Percentiles rank a stretch among this genome's conserved stretches.
Evolutionary conservation across 2,329 filamentous ascomycete species (phyloP).

Genomic region (Penicillium sumatraense): DNA sequence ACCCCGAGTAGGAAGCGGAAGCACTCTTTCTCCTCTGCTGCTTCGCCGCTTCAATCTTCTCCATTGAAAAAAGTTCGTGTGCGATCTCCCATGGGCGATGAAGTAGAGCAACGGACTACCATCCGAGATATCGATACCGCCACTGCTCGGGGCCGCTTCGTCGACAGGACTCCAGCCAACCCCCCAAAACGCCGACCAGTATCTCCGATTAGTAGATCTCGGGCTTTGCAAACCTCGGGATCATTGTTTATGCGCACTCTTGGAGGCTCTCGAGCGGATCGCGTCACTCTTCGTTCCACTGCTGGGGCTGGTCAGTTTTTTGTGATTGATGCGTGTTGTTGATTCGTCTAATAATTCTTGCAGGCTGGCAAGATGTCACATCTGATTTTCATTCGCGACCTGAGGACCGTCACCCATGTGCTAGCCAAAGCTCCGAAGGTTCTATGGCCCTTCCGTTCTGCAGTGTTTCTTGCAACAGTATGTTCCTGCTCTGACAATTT

Average conservation of each 20-base stretch:
- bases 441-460: slow-evolving; percentile 66
- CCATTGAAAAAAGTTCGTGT: slow-evolving; percentile 50
- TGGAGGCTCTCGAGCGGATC: slow-evolving; percentile 33
- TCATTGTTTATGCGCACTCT: slow-evolving; percentile 46
- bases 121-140: slow-evolving; percentile 34
- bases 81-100: slow-evolving; percentile 35
- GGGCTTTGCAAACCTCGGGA: slow-evolving; percentile 41
- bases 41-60: slow-evolving; percentile 56
- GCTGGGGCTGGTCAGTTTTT: slow-evolving; percentile 41
- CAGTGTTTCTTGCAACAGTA: slow-evolving; percentile 68
- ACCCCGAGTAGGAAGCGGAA: slow-evolving; percentile 53
- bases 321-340: background rate
- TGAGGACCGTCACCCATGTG: slow-evolving; percentile 57
- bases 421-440: slow-evolving; percentile 41
- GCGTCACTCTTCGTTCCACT: slow-evolving; percentile 40
- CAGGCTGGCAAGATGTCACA: slow-evolving; percentile 64
- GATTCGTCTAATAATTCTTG: slow-evolving; percentile 9
- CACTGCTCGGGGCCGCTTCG: slow-evolving; percentile 13
- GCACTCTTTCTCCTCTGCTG: slow-evolving; percentile 49
- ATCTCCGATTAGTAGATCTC: slow-evolving; percentile 42
- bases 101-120: slow-evolving; percentile 32
- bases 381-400: slow-evolving; percentile 63
- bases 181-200: slow-evolving; percentile 31
- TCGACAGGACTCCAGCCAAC: slow-evolving; percentile 20
- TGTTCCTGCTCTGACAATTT: slow-evolving; percentile 30